Conservation (phyloP, 2,329 filamentous ascomycete species). For the Talaromyces sp. region DNA sequence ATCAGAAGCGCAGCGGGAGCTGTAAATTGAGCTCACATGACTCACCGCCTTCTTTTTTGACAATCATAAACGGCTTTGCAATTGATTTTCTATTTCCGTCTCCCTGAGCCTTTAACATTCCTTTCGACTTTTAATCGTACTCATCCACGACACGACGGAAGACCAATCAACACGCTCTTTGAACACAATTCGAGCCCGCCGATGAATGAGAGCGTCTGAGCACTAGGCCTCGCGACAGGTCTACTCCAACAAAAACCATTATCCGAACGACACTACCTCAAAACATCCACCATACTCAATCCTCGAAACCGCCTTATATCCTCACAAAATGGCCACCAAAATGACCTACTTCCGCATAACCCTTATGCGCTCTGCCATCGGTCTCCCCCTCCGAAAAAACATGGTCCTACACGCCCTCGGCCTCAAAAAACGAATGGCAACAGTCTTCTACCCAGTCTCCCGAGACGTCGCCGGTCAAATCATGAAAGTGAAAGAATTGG, state of each 20-base stretch:
- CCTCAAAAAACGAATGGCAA: slow-evolving; percentile 75
- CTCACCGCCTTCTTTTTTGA: slow-evolving; percentile 25
- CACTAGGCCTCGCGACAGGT: background rate
- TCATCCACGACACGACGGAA: background rate
- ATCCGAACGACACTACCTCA: background rate
- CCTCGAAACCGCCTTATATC: background rate
- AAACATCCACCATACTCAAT: background rate
- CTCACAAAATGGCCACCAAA: background rate
- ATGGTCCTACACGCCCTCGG: slow-evolving; percentile 81
- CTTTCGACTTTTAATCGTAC: background rate
- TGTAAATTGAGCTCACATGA: slow-evolving; percentile 27
- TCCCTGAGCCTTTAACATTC: background rate
- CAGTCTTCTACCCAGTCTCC: slow-evolving; percentile 82
- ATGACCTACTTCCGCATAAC: slow-evolving; percentile 90
- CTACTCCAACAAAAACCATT: background rate
- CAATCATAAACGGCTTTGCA: background rate
- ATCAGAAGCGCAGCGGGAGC: background rate
- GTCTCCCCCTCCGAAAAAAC: slow-evolving; percentile 71
- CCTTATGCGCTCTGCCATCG: slow-evolving; percentile 82
- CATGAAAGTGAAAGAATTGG: slow-evolving; percentile 88
- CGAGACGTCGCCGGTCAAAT: slow-evolving; percentile 82
- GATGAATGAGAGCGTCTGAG: background rate
- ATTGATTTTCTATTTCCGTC: background rate
- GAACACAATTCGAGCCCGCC: too few species aligned
- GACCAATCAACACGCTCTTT: background rate